A percentile compares a stretch with the other conserved stretches of the same genome.
phyloP scores from a whole-genome alignment of 805 yeast genomes.

The Yarrowia sp. region DNA sequence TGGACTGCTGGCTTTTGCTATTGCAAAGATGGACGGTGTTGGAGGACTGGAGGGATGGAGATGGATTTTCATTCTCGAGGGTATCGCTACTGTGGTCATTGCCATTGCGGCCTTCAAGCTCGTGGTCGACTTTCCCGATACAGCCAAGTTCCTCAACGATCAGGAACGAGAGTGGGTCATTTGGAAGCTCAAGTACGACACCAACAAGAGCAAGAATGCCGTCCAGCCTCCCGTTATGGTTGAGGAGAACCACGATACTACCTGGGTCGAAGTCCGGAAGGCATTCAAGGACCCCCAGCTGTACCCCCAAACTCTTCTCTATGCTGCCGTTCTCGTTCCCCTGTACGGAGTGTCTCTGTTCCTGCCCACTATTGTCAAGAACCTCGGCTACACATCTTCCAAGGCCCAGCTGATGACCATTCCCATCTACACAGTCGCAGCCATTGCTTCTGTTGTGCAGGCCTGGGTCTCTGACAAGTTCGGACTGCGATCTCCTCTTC shows the following conservation, averaged over 20 bases:
- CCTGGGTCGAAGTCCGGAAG: constrained; percentile 45
- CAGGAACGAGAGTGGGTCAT: constrained; percentile 56
- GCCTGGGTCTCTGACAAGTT: constrained; percentile 47
- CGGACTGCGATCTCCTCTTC: constrained; percentile 48
- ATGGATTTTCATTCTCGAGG: constrained; percentile 61
- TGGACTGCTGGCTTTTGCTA: constrained; percentile 55
- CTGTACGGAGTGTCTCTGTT: constrained; percentile 66
- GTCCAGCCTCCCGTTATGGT: constrained; percentile 45
- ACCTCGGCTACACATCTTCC: constrained; percentile 66
- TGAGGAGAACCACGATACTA: constrained; percentile 52
- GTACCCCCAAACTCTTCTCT: constrained; percentile 59
- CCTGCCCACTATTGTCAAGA: constrained; percentile 61
- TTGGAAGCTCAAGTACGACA: constrained; percentile 19
- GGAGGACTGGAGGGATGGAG: constrained; percentile 57
- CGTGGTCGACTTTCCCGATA: constrained; percentile 61
- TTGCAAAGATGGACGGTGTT: constrained; percentile 53
- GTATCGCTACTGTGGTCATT: constrained; percentile 52
- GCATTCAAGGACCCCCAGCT: constrained; percentile 60
- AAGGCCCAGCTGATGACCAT: constrained; percentile 58
- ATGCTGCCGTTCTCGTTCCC: constrained; percentile 63
- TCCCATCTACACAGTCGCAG: constrained; percentile 53
- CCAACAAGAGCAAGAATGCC: constrained; percentile 15
- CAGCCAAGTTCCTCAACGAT: constrained; percentile 56
- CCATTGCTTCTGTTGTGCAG: constrained; percentile 47
- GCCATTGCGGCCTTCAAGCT: constrained; percentile 49